Evolutionary conservation across 192 early-diverging fungal species (phyloP), one percentile per base, ranked within the genome.

Genomic region (Coemansia sp.): DNA sequence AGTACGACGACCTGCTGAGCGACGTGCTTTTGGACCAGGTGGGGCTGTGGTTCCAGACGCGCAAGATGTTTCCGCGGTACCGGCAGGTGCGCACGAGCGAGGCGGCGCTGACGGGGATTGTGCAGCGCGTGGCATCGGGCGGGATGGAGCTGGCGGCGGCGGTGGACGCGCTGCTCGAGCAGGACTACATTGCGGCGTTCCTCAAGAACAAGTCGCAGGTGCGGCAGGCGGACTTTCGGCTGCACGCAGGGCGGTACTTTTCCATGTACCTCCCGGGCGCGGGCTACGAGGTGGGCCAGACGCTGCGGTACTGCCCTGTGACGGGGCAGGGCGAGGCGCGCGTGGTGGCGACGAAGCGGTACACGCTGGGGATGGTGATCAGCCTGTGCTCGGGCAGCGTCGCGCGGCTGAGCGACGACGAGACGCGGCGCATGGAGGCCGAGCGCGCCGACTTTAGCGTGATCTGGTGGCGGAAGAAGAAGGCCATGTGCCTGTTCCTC

Each of bases 201-300:
- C 69, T 78, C 1, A 58, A 58, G 9, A 65, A 69, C 69, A 78
- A 78, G 59, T 42, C 58, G 5, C 28, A 48, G 25, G 33, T 31
- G 46, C 65, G 65, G 9, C 9, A 64, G 6, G 47, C 27, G 3
- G 67, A 74, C 31, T 80, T 80, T 27, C 22, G 64, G 25, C 32
- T 81, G 28, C 87, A 88, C 46, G 71, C 75, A 0, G 64, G 59
- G 14, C 76, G 83, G 38, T 90, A 90, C 58, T 58, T 90, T 24
- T 64, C 65, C 5, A 90, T 88, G 85, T 88, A 90, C 51, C 56
- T 80, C 23, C 82, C 83, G 0, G 58, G 49, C 14, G 83, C 87
- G 5, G 89, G 89, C 6, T 90, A 73, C 54, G 89, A 90, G 71
- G 81, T 90, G 18, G 70, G 60, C 1, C 69, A 76, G 22, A 88